Base-by-base conservation (phyloP, 805 yeast genomes). In the Nakazawaea molendinolei region DNA sequence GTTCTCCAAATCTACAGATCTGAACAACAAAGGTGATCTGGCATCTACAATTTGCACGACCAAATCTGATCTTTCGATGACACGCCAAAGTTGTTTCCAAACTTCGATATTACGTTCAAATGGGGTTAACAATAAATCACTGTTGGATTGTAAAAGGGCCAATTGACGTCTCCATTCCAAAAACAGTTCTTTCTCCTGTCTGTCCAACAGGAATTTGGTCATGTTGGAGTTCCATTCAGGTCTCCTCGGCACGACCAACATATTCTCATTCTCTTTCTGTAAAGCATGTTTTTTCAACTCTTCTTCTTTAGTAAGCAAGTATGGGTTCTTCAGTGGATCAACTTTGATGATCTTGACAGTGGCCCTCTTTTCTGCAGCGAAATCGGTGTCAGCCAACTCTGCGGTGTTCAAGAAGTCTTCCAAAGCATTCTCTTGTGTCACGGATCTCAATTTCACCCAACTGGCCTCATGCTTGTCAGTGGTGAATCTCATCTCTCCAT, bases 61-160 rank as follows among this genome's bases (percentile, higher is more conserved):
- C 49, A 92, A 68, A 58, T 90, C 96, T 17, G 92, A 85, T 53
- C 97, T 76, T 59, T 92, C 98, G 17, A 87, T 84, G 29, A 92
- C 98, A 62, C 98, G 75, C 98, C 98, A 92, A 46, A 92, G 66
- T 61, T 92, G 98, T 55, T 92, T 79, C 98, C 98, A 92, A 40
- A 92, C 97, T 67, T 90, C 96, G 45, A 92, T 67, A 56, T 92
- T 92, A 65, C 98, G 77, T 65, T 92, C 98, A 54, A 90, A 92
- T 4, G 98, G 98, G 0, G 98, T 92, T 55, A 92, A 69, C 41
- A 89, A 65, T 50, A 92, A 66, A 56, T 90, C 95, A 45, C 86
- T 76, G 47, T 71, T 73, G 56, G 90, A 95, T 44, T 89, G 94
- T 39, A 92, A 65, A 29, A 70, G 59, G 0, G 98, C 98, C 43